phyloP scores from a whole-genome alignment of 352 stramenopile genomes.

The Pythium phragmitis region DNA sequence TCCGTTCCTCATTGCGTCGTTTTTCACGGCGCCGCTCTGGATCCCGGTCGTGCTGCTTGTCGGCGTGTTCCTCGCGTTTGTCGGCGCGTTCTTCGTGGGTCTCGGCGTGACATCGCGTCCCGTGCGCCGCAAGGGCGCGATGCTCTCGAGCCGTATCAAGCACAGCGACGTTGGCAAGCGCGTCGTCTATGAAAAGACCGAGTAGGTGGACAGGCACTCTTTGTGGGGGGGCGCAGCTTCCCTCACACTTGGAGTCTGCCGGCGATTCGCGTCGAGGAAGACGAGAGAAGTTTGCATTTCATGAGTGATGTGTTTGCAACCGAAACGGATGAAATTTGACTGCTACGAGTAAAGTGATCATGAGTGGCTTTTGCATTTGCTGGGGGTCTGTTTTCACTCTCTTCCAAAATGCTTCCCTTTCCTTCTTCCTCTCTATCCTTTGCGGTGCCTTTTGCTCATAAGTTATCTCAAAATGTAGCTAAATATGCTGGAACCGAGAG shows the following conservation, averaged over 20 bases:
- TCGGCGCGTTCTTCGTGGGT: conserved; percentile 69
- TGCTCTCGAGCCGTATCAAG: conserved; percentile 78
- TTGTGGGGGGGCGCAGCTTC: too few species aligned
- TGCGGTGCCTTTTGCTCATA: conserved; percentile 24
- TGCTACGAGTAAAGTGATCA: background rate
- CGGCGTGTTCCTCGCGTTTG: conserved; percentile 61
- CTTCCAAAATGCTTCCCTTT: conserved; percentile 1
- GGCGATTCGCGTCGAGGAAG: too few species aligned
- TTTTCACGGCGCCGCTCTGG: conserved; percentile 83
- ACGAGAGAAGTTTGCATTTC: too few species aligned
- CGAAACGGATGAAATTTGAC: background rate
- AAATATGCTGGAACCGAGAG: conserved; percentile 23
- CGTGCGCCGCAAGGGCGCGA: conserved; percentile 72
- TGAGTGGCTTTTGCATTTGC: conserved; percentile 6
- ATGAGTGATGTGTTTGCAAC: too few species aligned
- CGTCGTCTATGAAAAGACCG: conserved; percentile 80
- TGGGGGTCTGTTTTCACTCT: background rate
- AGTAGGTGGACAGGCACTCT: conserved; percentile 26
- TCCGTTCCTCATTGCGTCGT: conserved; percentile 65
- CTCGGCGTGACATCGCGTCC: conserved; percentile 72
- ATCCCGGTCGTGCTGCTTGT: conserved; percentile 65
- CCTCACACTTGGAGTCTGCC: too few species aligned
- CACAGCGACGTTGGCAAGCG: conserved; percentile 79
- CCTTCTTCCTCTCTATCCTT: conserved; percentile 20
- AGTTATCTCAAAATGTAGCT: conserved; percentile 32